Base-by-base conservation (phyloP, 2,329 filamentous ascomycete species). In the Teratosphaeria nubilosa region DNA sequence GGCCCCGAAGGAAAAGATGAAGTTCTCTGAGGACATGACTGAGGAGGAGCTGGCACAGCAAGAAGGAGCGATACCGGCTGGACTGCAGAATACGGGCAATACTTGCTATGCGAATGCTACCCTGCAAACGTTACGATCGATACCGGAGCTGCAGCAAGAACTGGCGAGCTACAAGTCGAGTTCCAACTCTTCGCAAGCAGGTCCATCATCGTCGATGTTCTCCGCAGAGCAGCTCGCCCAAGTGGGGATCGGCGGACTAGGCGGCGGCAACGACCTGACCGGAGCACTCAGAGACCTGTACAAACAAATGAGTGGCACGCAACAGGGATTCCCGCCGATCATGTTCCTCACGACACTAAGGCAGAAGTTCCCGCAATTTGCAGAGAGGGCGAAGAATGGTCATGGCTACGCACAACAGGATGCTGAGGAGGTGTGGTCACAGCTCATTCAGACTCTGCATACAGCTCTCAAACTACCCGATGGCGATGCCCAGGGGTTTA, bases 101-200 rank as follows among this genome's bases (percentile, higher is more conserved):
- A 99, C 95, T 3, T 99, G 94, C 78, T 99, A 99, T 73, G 85
- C 97, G 69, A 99, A 99, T 79, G 94, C 94, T 54, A 96, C 92
- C 0, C 80, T 99, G n/a, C 95, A 99, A 74, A 87, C 90, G 3
- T 78, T 99, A 64, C 86, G 89, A 62, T 82, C 87, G 56, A 90
- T 99, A 60, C 94, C 94, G 9, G 94, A 99, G 76, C 83, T 99
- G 37, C 90, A 96, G 69, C 80, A 89, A 37, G 84, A 90, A 65
- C 80, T 99, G 52, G 70, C 78, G 60, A 84, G 80, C 53, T 95
- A 89, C 66, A 80, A 62, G 48, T 65, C 64, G 9, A 51, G 51
- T 14, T 53, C 53, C 2, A n/a, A 62, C 14, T 51, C 61, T 24
- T 59, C 57, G 20, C 37, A 37, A 27, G 63, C 63, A 16, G 59